Evolutionary conservation across 2,329 filamentous ascomycete species (phyloP).

Genomic region (Claviceps sp.): DNA sequence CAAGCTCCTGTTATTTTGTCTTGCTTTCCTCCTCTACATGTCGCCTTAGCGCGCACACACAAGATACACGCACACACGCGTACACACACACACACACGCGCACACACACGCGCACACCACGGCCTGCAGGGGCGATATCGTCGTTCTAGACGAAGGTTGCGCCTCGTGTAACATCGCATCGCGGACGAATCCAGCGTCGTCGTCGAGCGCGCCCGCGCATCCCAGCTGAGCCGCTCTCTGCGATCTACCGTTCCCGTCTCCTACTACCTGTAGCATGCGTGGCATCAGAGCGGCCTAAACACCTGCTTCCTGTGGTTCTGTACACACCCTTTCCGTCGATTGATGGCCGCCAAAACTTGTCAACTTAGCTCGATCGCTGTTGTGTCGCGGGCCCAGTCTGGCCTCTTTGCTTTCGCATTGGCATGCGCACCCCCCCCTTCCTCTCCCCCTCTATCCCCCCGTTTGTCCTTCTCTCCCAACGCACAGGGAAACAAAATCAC

Average conservation of each 20-base stretch:
- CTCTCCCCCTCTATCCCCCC: background rate
- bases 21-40: background rate
- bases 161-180: constrained; percentile 7
- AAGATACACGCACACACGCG: too few relatives aligned
- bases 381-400: background rate
- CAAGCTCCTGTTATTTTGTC: background rate
- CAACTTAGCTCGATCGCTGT: background rate
- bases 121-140: background rate
- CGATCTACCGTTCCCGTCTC: background rate
- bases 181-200: constrained; percentile 5
- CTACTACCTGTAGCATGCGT: background rate
- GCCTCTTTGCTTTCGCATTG: background rate
- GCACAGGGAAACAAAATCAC: constrained; percentile 3
- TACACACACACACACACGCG: too few relatives aligned
- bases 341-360: background rate
- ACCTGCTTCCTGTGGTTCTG: background rate
- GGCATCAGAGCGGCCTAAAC: background rate
- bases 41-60: background rate
- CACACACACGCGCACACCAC: background rate
- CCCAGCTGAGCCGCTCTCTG: background rate
- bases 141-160: constrained; percentile 4
- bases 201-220: constrained; percentile 1
- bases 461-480: constrained; percentile 9
- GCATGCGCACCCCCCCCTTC: constrained; percentile 2
- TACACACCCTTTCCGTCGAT: background rate